Conservation (phyloP, 306 rosid species). For the Ormosia emarginata region DNA sequence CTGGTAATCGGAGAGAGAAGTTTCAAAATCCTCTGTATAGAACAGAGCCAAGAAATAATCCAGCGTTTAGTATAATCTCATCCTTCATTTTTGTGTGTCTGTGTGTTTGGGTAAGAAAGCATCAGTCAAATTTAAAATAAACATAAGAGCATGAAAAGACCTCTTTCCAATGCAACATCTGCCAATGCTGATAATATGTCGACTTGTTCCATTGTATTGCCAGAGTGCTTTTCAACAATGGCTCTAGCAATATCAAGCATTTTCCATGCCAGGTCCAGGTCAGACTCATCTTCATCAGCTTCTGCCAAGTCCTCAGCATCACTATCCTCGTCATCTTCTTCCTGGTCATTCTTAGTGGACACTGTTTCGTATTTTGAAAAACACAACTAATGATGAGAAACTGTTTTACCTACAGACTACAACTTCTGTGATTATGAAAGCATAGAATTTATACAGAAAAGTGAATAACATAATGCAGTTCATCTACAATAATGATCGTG, state of each 20-base stretch:
- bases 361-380: constrained; percentile 35
- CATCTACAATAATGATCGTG: not conserved
- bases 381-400: constrained; percentile 2
- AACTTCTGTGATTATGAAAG: not conserved
- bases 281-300: constrained; percentile 91
- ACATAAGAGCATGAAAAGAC: constrained; percentile 29
- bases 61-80: constrained; percentile 15
- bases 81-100: not conserved
- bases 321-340: constrained; percentile 55
- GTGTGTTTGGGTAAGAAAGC: not conserved
- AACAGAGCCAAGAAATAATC: constrained; percentile 22
- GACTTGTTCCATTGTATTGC: constrained; percentile 79
- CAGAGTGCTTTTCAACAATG: constrained; percentile 74
- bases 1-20: constrained; percentile 80
- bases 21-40: constrained; percentile 87
- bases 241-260: constrained; percentile 98
- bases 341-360: constrained; percentile 55
- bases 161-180: constrained; percentile 95
- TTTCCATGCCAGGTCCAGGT: constrained; percentile 98
- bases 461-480: not conserved
- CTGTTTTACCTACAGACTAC: not conserved
- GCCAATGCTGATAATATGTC: constrained; percentile 89
- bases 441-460: not conserved
- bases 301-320: constrained; percentile 76
- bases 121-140: not conserved